These are phyloP conservation scores for Xylaria sp. DNA, from an alignment of 2,329 filamentous ascomycete genomes.

Conservation along the genomic window DNA sequence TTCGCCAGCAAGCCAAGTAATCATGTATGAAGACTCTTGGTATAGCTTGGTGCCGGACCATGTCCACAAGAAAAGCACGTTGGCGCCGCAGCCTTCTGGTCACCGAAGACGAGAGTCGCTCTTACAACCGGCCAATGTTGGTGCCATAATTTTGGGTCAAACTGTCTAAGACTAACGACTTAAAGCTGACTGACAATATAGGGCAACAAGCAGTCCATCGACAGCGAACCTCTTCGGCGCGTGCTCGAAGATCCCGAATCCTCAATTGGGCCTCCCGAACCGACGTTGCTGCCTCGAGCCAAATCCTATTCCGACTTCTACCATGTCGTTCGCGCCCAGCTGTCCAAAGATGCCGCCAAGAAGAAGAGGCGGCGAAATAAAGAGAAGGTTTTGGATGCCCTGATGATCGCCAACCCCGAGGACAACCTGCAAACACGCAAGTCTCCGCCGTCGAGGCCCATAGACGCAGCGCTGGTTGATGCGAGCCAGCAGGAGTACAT, in stretches of 20 bases:
- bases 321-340: constrained; percentile 66
- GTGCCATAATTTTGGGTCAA: constrained; percentile 45
- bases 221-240: constrained; percentile 65
- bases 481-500: constrained; percentile 87
- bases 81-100: constrained; percentile 56
- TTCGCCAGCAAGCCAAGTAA: constrained; percentile 30
- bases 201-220: constrained; percentile 64
- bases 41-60: constrained; percentile 78
- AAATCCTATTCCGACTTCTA: constrained; percentile 85
- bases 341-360: constrained; percentile 60
- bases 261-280: constrained; percentile 70
- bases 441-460: constrained; percentile 59
- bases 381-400: constrained; percentile 61
- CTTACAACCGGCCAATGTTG: constrained; percentile 71
- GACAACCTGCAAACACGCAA: constrained; percentile 36
- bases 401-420: constrained; percentile 53
- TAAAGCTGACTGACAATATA: constrained; percentile 44
- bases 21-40: constrained; percentile 87
- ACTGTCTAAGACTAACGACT: constrained; percentile 33
- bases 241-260: constrained; percentile 67
- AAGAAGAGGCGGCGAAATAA: constrained; percentile 55
- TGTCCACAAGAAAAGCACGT: constrained; percentile 60
- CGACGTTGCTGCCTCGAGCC: constrained; percentile 71
- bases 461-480: constrained; percentile 76
- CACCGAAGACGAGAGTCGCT: constrained; percentile 76